A percentile compares a stretch with the other conserved stretches of the same genome.
Conservation (phyloP, 2,329 filamentous ascomycete species). For the Aureobasidium uvarum region DNA sequence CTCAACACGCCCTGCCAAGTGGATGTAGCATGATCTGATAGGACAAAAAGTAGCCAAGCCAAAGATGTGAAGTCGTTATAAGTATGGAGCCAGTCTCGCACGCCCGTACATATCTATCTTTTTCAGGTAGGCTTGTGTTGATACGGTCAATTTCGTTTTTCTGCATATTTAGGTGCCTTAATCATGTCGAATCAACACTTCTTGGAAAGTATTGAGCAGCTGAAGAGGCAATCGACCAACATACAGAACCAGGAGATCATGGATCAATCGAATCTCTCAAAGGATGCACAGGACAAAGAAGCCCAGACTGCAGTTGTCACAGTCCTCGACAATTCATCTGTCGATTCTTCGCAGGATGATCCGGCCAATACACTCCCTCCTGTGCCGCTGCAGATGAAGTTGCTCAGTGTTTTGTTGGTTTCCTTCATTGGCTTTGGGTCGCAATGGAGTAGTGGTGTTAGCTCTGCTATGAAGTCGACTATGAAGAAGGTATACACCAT, state of each 20-base stretch:
- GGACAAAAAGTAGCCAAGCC: slow-evolving; percentile 1
- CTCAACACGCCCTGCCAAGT: slow-evolving; percentile 9
- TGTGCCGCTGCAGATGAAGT: slow-evolving; percentile 36
- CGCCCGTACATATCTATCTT: neutral
- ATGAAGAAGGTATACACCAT: slow-evolving; percentile 51
- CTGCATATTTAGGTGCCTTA: neutral
- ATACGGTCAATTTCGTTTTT: neutral
- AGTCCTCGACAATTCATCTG: neutral
- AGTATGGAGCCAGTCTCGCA: neutral
- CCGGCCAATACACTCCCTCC: neutral
- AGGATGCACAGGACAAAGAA: slow-evolving; percentile 6
- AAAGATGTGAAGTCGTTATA: neutral
- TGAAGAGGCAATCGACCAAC: neutral
- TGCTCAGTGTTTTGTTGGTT: slow-evolving; percentile 52
- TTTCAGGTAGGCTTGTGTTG: neutral
- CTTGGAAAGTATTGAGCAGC: neutral
- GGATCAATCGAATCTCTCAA: neutral
- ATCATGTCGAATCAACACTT: neutral
- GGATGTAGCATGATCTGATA: neutral
- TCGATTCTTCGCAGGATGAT: neutral
- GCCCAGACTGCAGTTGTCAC: neutral
- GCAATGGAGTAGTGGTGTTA: slow-evolving; percentile 60
- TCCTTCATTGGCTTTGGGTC: slow-evolving; percentile 59
- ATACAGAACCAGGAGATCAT: neutral
- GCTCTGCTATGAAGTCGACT: slow-evolving; percentile 60